Evolutionary conservation across 139 green algal genomes (phyloP), one percentile per base, ranked within the genome.

Genomic region (Cymbomonas tetramitiformis): DNA sequence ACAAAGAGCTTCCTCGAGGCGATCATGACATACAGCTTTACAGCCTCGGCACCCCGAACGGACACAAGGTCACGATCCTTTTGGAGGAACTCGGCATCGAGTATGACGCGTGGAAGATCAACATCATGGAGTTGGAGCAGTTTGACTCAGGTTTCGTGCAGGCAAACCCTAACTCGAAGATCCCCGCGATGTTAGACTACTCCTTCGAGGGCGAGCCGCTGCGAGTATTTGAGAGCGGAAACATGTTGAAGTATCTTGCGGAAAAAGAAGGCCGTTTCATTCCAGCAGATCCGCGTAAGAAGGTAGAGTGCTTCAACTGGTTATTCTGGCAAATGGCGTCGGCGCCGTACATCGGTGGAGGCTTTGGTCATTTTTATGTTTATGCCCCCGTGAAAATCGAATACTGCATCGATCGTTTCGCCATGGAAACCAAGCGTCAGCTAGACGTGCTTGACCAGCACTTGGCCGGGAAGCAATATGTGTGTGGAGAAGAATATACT

Each of bases 141-240:
- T 71, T 73, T 46, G 61, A 18, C 5, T 49, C 49, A 3, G 65
- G 64, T 1, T 79, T 76, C 25, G 36, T 79, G 6, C 46, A 56
- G 4, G 30, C 76, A 28, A 79, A 72, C 43, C 71, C 71, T 28
- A 79, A 78, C 70, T 54, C 31, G 31, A 79, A 78, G 60, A 79
- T 79, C 33, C 71, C 71, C 19, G 66, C 70, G 6, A 70, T 79
- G 15, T 30, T 68, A 4, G 58, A 75, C 30, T 41, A 48, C n/a
- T 57, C 58, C n/a, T 10, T 48, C 18, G 54, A n/a, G 64, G 66
- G 66, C 7, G 30, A 69, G 6, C 31, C 54, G n/a, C 0, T 77
- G 21, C 49, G 48, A 19, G 29, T 79, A n/a, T 79, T 75, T 28
- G 71, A 79, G 51, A 73, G 31, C 26, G 70, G 71, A 5, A 49